phyloP scores from a whole-genome alignment of 2,329 filamentous ascomycete species.

The Claviceps maximensis region DNA sequence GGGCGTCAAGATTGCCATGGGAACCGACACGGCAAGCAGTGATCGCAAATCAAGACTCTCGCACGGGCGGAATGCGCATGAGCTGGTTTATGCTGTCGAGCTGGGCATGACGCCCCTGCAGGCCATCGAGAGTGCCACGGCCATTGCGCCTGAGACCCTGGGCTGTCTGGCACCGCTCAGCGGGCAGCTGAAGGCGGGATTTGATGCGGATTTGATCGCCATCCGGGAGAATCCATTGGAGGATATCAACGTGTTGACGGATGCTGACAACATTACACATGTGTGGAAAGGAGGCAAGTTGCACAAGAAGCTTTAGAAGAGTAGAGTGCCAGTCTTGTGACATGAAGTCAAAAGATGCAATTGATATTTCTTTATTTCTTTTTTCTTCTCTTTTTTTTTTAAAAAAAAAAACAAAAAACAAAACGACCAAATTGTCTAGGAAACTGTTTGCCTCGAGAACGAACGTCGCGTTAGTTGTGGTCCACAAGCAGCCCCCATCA shows the following conservation, averaged over 20 bases:
- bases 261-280: conserved; percentile 24
- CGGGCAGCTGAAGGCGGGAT: conserved; percentile 31
- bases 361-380: not conserved
- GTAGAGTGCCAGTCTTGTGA: too few species aligned
- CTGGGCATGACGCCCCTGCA: conserved; percentile 35
- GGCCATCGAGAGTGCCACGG: conserved; percentile 38
- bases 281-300: conserved; percentile 30
- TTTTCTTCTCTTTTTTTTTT: not conserved
- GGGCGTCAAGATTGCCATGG: conserved; percentile 26
- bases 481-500: too few species aligned
- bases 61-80: conserved; percentile 23
- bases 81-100: conserved; percentile 33
- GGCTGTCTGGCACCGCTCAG: conserved; percentile 29
- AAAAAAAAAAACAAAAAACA: not conserved
- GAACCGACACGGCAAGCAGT: conserved; percentile 26
- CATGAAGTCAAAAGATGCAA: too few species aligned
- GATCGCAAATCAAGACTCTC: conserved; percentile 11
- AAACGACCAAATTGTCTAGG: too few species aligned
- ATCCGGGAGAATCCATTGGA: conserved; percentile 28
- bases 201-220: conserved; percentile 34
- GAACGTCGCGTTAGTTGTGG: too few species aligned
- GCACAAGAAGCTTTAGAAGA: conserved; percentile 19
- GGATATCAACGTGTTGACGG: conserved; percentile 27
- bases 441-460: too few species aligned
- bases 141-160: conserved; percentile 27